phyloP scores from a whole-genome alignment of 202 grass and related monocot genomes.

The Eragrostis tef region DNA sequence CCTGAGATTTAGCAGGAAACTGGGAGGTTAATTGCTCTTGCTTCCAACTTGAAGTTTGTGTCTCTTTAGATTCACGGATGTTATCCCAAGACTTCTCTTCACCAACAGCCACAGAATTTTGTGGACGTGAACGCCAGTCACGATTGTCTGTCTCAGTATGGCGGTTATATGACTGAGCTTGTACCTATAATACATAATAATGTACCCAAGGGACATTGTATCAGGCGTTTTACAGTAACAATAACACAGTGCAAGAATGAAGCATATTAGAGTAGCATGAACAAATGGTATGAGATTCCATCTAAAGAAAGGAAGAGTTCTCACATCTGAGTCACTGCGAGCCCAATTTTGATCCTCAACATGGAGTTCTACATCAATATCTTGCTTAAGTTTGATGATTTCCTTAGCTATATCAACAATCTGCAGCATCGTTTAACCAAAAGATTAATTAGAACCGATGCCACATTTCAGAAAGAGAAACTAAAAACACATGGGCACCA shows the following conservation, averaged over 20 bases:
- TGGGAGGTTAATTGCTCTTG: constrained; percentile 53
- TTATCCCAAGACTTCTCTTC: constrained; percentile 74
- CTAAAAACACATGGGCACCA: constrained; percentile 21
- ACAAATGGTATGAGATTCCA: constrained; percentile 3
- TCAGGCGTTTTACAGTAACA: constrained; percentile 11
- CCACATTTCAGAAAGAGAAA: constrained; percentile 9
- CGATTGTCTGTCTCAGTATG: constrained; percentile 62
- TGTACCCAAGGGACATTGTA: not conserved
- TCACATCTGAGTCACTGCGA: constrained; percentile 62
- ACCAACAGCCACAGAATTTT: constrained; percentile 28
- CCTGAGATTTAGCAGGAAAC: constrained; percentile 53
- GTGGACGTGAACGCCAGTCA: constrained; percentile 67
- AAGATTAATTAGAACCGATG: constrained; percentile 15
- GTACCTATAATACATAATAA: constrained; percentile 52
- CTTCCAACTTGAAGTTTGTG: constrained; percentile 31
- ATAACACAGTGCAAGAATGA: not conserved
- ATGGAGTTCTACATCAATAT: constrained; percentile 60
- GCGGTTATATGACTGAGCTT: constrained; percentile 55
- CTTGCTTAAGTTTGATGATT: constrained; percentile 76
- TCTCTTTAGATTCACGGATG: constrained; percentile 48
- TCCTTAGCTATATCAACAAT: constrained; percentile 51
- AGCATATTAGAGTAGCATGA: not conserved
- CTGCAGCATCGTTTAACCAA: constrained; percentile 45
- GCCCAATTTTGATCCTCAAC: constrained; percentile 72
- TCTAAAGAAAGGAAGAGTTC: constrained; percentile 37